Base-by-base conservation (phyloP, 768 basidiomycete genomes). In the Auricularia sp. region DNA sequence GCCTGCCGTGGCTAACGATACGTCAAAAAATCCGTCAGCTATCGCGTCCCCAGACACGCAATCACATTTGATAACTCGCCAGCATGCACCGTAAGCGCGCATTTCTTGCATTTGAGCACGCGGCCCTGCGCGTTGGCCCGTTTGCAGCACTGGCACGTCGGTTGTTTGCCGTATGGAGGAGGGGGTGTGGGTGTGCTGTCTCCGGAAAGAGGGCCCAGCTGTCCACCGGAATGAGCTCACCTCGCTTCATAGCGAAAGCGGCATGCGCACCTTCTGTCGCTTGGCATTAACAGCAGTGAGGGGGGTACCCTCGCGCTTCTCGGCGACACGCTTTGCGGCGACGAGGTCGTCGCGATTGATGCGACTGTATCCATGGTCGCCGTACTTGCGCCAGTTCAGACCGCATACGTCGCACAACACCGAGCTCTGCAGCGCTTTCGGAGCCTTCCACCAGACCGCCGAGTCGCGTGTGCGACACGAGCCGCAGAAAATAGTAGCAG, bases 301-400 rank as follows among this genome's bases (percentile, higher is more conserved):
- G 0, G 83, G 83, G 1, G 83, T 81, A 67, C 90, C 90, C 66
- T 87, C 84, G 23, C 84, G 78, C 75, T 85, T 86, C 64, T 84
- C 81, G 1, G 77, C 23, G 56, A 33, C 23, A 29, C 56, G 56
- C 34, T 59, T 59, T 29, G 34, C 71, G 0, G 82, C 77, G 1
- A 82, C 70, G 0, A 82, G 77, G 58, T 90, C 89, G 64, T 92
- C 90, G 35, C 89, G 82, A 21, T 85, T 35, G 47, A 61, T 42
- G 63, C 65, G 65, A 8, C 87, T 86, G 51, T 89, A 80, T 33
- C 89, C 86, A 68, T 87, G 78, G 68, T 95, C 93, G 0, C 91
- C 93, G 72, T 97, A 97, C 75, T 95, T 97, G 69, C 93, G 81
- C 88, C 92, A 97, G 67, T 88, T 89, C 56, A 85, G 83, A 12